These are phyloP conservation scores for Aspergillus ochraceoroseus DNA, from an alignment of 2,329 filamentous ascomycete genomes.

Conservation along the genomic window DNA sequence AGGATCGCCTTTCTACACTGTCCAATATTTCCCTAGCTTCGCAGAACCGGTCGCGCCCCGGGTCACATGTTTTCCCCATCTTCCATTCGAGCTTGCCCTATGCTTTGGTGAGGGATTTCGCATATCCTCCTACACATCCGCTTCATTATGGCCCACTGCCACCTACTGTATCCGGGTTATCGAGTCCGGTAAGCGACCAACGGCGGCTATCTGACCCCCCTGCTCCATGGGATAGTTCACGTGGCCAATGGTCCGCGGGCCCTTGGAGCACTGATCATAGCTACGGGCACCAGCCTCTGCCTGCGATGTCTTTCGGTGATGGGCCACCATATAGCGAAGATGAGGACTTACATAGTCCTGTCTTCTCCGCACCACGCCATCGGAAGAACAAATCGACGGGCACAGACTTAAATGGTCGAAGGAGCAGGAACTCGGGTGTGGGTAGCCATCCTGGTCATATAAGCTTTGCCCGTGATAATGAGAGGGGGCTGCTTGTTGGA, in stretches of 20 bases:
- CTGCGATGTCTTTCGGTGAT: slow-evolving; percentile 77
- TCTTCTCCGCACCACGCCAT: slow-evolving; percentile 76
- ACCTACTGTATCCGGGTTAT: slow-evolving; percentile 65
- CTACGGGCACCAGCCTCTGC: slow-evolving; percentile 64
- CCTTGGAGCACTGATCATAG: slow-evolving; percentile 47
- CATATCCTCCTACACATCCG: slow-evolving; percentile 75
- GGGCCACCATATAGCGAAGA: slow-evolving; percentile 94
- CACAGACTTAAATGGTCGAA: slow-evolving; percentile 39
- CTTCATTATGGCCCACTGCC: slow-evolving; percentile 91
- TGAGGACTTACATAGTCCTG: slow-evolving; percentile 85
- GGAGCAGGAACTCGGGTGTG: slow-evolving; percentile 46
- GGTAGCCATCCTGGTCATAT: slow-evolving; percentile 36
- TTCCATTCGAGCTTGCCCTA: slow-evolving; percentile 84
- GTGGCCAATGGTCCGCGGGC: slow-evolving; percentile 52
- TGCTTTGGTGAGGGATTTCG: slow-evolving; percentile 91
- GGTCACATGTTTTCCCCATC: slow-evolving; percentile 73
- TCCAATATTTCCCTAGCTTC: slow-evolving; percentile 61
- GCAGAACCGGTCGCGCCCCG: slow-evolving; percentile 64
- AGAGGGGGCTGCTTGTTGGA: slow-evolving; percentile 63
- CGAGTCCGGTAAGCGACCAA: slow-evolving; percentile 77
- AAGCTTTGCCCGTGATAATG: slow-evolving; percentile 49
- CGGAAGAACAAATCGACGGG: slow-evolving; percentile 72
- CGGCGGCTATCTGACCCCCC: slow-evolving; percentile 75
- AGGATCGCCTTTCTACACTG: slow-evolving; percentile 78
- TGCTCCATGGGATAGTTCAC: slow-evolving; percentile 66